Base-by-base conservation (phyloP, 441 rosid species). In the Aquilaria agallochum region DNA sequence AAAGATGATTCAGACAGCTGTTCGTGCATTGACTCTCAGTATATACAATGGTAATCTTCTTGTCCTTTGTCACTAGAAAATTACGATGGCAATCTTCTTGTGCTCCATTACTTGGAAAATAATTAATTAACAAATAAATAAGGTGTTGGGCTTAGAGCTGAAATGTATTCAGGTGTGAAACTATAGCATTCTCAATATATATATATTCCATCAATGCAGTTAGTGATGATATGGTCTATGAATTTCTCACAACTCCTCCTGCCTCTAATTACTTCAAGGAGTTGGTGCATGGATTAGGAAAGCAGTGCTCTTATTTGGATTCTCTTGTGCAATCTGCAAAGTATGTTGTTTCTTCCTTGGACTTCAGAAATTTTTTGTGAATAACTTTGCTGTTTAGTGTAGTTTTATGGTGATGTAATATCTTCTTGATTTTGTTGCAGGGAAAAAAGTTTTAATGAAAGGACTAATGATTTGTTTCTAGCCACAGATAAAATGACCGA, bases 1-100 rank as follows among this genome's bases (percentile, higher is more conserved):
- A 78, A 88, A 82, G 81, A 85, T 88, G 95, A 85, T 88, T 61
- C 92, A 77, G 80, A 79, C 85, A 54, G 95, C 90, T 75, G 83
- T 88, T 62, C 90, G 82, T 58, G 92, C 92, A 69, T 80, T 88
- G 66, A 77, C 84, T 53, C 90, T 88, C 67, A 83, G 76, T 51
- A 75, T 83, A 60, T 85, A 77, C 57, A 78, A 85, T 69, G 89
- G 92, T 88, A 78, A 48, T 48, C 10, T 33, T 69, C 14, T 63
- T 34, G 54, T 58, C 59, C 49, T 66, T 58, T 60, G 36, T 56
- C 20, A 20, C 20, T 20, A 20, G 20, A 20, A 20, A 20, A 20
- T 20, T 85, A 77, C 56, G 77, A 85, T 69, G 89, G 92, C 85
- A 78, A 47, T 48, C 10, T 33, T 69, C 14, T 63, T 34, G 54